These are phyloP conservation scores for Pezicula rhizophila DNA, from an alignment of 2,329 filamentous ascomycete species.

Conservation along the genomic window DNA sequence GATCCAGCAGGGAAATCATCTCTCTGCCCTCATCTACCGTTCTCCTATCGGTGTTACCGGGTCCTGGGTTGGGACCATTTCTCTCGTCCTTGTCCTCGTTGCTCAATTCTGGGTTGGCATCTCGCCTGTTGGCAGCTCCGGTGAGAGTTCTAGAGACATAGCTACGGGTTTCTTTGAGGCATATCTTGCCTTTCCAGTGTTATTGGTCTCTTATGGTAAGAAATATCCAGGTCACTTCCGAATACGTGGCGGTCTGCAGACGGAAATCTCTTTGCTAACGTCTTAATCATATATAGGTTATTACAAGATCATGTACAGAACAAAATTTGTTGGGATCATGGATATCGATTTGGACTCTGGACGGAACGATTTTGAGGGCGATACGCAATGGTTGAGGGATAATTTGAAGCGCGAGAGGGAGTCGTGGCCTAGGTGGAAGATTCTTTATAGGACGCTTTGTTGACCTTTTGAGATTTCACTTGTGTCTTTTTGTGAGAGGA, in stretches of 20 bases:
- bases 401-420: constrained; percentile 72
- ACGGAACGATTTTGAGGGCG: constrained; percentile 75
- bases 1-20: constrained; percentile 52
- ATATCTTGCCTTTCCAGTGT: constrained; percentile 64
- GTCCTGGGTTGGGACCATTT: constrained; percentile 53
- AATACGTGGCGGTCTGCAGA: too few relatives aligned
- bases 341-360: constrained; percentile 88
- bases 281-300: too few relatives aligned
- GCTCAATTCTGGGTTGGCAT: constrained; percentile 72
- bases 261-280: too few relatives aligned
- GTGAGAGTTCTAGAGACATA: constrained; percentile 36
- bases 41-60: constrained; percentile 54
- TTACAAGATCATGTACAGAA: constrained; percentile 75
- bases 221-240: too few relatives aligned
- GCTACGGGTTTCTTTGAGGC: constrained; percentile 67
- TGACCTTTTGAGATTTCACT: constrained; percentile 26
- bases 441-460: constrained; percentile 66
- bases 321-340: constrained; percentile 56
- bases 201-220: constrained; percentile 58
- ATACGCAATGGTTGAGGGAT: constrained; percentile 55
- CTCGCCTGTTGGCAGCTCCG: constrained; percentile 57
- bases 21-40: constrained; percentile 59
- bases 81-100: constrained; percentile 40
- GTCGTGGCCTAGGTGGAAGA: constrained; percentile 71
- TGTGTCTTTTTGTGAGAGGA: too few relatives aligned